Evolutionary conservation across 2,329 filamentous ascomycete species (phyloP).

Genomic region (Fusarium falciforme): DNA sequence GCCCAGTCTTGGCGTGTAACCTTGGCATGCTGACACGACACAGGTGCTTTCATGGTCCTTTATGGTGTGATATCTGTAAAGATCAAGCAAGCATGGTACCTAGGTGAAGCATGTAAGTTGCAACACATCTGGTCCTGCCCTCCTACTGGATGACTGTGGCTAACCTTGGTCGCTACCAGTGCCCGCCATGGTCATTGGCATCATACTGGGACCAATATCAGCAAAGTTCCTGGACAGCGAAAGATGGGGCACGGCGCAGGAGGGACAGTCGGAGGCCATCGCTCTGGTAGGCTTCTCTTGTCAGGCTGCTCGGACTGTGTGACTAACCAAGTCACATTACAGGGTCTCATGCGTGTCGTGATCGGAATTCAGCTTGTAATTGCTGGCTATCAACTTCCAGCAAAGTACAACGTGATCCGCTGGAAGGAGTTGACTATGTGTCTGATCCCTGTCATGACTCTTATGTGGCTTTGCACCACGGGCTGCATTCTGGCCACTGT

Average conservation of each 20-base stretch:
- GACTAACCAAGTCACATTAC: constrained; percentile 1
- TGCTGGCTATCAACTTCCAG: constrained; percentile 70
- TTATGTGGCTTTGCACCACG: constrained; percentile 70
- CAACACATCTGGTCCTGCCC: not conserved
- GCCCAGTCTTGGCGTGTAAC: not conserved
- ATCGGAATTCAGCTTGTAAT: constrained; percentile 72
- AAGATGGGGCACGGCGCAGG: constrained; percentile 30
- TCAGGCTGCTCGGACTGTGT: not conserved
- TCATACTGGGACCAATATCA: constrained; percentile 64
- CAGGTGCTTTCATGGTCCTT: constrained; percentile 59
- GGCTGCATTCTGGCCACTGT: constrained; percentile 65
- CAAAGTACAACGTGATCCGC: constrained; percentile 61
- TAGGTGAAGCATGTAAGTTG: constrained; percentile 64
- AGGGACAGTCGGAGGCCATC: constrained; percentile 50
- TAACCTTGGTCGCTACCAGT: constrained; percentile 50
- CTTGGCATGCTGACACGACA: not conserved
- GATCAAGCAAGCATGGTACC: constrained; percentile 63
- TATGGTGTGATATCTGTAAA: constrained; percentile 63
- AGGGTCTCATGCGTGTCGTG: constrained; percentile 65
- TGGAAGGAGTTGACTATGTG: constrained; percentile 66
- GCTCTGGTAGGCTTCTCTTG: constrained; percentile 48
- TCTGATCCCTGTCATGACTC: constrained; percentile 68
- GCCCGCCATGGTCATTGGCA: constrained; percentile 64
- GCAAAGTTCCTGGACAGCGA: constrained; percentile 62
- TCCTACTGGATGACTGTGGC: not conserved